Conservation (phyloP, 2,329 filamentous ascomycete genomes). For the Diaporthe eres region DNA sequence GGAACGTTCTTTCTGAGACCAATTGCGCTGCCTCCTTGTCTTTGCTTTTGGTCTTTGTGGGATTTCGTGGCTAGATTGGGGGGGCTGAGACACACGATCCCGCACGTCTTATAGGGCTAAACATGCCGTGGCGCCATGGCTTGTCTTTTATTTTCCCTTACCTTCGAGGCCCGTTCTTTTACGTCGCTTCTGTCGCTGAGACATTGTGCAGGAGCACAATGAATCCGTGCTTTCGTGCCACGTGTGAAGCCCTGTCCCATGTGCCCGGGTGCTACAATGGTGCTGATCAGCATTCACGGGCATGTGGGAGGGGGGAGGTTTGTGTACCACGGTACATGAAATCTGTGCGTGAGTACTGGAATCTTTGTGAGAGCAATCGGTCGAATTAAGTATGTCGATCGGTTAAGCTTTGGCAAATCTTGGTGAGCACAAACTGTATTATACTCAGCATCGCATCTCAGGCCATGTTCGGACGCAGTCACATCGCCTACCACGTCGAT, state of each 20-base stretch:
- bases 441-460: background rate
- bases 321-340: constrained; percentile 47
- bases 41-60: constrained; percentile 3
- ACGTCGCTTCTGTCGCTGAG: background rate
- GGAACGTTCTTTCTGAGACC: background rate
- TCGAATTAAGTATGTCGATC: too few species aligned
- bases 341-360: constrained; percentile 63
- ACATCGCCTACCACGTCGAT: background rate
- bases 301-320: constrained; percentile 58
- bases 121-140: constrained; percentile 5
- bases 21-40: background rate
- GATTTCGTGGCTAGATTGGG: background rate
- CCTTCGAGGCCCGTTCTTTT: background rate
- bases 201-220: background rate
- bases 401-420: background rate
- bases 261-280: constrained; percentile 55
- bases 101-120: constrained; percentile 24
- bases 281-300: constrained; percentile 63
- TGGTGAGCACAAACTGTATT: background rate
- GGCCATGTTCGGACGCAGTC: constrained; percentile 12
- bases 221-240: constrained; percentile 63
- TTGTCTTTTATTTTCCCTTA: background rate
- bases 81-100: constrained; percentile 7
- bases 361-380: constrained; percentile 45
- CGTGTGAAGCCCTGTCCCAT: constrained; percentile 70